These are phyloP conservation scores for Carallia pectinifolia DNA, from an alignment of 345 rosid genomes.

Conservation along the genomic window DNA sequence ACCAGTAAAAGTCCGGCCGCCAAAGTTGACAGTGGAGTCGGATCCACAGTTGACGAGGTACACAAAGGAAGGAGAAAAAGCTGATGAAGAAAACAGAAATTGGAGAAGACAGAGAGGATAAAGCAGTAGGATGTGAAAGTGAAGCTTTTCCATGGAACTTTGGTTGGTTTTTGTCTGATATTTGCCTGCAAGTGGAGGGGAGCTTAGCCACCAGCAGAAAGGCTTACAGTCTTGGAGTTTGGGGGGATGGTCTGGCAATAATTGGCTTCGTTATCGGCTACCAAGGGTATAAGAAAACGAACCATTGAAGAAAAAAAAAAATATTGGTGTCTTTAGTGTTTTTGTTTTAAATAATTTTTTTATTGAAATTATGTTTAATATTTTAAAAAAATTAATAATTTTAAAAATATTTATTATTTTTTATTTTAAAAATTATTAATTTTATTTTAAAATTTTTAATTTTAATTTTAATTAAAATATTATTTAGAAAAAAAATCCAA, in stretches of 20 bases:
- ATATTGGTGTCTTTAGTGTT: too few relatives aligned
- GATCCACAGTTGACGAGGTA: conserved; percentile 40
- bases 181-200: too few relatives aligned
- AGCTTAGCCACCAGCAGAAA: too few relatives aligned
- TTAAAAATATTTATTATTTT: too few relatives aligned
- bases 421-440: too few relatives aligned
- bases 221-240: not conserved
- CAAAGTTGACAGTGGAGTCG: not conserved
- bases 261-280: not conserved
- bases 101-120: conserved; percentile 14
- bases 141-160: conserved; percentile 4
- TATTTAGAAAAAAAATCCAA: too few relatives aligned
- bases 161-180: not conserved
- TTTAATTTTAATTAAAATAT: too few relatives aligned
- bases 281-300: not conserved
- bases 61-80: not conserved
- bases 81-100: not conserved
- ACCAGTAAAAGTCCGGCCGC: conserved; percentile 15
- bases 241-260: not conserved
- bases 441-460: too few relatives aligned
- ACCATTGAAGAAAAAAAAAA: too few relatives aligned
- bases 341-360: too few relatives aligned
- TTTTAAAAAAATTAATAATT: too few relatives aligned
- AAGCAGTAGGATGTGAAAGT: not conserved
- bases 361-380: too few relatives aligned